Percentiles rank a stretch among this genome's conserved stretches.
phyloP scores from a whole-genome alignment of 2,329 filamentous ascomycete species.

The Mollisia scopiformis region DNA sequence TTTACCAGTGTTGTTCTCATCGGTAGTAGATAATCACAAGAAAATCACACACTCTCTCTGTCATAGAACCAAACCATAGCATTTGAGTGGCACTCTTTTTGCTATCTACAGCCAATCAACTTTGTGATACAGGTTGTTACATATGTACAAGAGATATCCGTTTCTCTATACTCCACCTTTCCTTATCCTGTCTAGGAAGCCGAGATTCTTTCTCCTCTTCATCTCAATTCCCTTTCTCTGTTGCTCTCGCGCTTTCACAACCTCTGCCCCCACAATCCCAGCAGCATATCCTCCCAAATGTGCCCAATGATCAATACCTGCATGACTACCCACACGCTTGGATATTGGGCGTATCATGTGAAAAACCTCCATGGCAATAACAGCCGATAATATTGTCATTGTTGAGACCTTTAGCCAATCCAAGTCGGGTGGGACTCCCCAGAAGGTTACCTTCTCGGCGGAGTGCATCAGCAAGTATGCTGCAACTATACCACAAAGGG shows the following conservation, averaged over 20 bases:
- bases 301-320: slow-evolving; percentile 42
- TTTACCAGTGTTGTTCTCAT: too few species aligned
- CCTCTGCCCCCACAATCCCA: slow-evolving; percentile 33
- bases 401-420: slow-evolving; percentile 55
- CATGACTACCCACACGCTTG: too few species aligned
- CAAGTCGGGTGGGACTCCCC: slow-evolving; percentile 60
- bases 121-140: background rate
- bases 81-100: background rate
- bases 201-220: slow-evolving; percentile 26
- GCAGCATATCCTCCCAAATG: slow-evolving; percentile 41
- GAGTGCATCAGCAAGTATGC: slow-evolving; percentile 65
- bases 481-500: slow-evolving; percentile 61
- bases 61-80: too few species aligned
- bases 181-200: slow-evolving; percentile 24
- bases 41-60: too few species aligned
- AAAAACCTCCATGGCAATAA: slow-evolving; percentile 53
- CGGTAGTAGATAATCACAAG: too few species aligned
- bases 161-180: slow-evolving; percentile 17
- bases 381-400: slow-evolving; percentile 54
- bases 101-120: background rate
- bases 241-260: slow-evolving; percentile 28
- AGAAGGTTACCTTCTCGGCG: slow-evolving; percentile 58
- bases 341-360: too few species aligned
- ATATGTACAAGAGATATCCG: background rate
- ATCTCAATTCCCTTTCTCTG: slow-evolving; percentile 27